Base-by-base conservation (phyloP, 495 filamentous ascomycete genomes). In the Penicillium psychrofluorescens region DNA sequence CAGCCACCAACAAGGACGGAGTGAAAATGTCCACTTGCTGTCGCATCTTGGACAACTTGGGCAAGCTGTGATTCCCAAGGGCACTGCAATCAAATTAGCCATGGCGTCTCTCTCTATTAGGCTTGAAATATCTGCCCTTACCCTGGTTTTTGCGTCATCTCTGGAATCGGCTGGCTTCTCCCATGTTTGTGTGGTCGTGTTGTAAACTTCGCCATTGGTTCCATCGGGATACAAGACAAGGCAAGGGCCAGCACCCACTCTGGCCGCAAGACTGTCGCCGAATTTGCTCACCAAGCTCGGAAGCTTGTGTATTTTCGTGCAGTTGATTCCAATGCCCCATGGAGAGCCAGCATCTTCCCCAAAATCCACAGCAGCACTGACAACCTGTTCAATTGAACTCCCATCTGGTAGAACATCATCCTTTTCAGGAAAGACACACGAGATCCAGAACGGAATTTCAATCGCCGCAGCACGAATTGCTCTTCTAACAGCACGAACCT, bases 181-280 rank as follows among this genome's bases (percentile, higher is more conserved):
- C 81, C 82, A 86, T 45, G 55, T 60, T 58, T 82, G 74, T 5
- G 74, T 80, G 1, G 51, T 58, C 6, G 80, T 77, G 55, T 86
- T 75, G 55, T 86, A 86, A 7, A 76, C 67, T 60, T 82, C 76
- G 3, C 80, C 81, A 33, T 78, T 76, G 11, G 83, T 83, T 1
- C 80, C 81, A 62, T 86, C 83, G 7, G 83, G 83, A 61, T 84
- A 86, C 36, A 84, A 44, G 34, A 85, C 76, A 41, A 86, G 53
- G 44, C 53, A 64, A 6, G 81, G 81, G 4, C 57, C 50, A 9
- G 46, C 42, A 13, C 44, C 32, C 38, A 59, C 33, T 34, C 71
- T 42, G 13, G 44, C 46, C 16, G 45, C 34, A 33, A 81, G 52
- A 30, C 62, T 64, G 11, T 45, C 53, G 41, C 74, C 72, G 48